These are phyloP conservation scores for Pseudogymnoascus verrucosus DNA, from an alignment of 2,329 filamentous ascomycete species.

Conservation along the genomic window DNA sequence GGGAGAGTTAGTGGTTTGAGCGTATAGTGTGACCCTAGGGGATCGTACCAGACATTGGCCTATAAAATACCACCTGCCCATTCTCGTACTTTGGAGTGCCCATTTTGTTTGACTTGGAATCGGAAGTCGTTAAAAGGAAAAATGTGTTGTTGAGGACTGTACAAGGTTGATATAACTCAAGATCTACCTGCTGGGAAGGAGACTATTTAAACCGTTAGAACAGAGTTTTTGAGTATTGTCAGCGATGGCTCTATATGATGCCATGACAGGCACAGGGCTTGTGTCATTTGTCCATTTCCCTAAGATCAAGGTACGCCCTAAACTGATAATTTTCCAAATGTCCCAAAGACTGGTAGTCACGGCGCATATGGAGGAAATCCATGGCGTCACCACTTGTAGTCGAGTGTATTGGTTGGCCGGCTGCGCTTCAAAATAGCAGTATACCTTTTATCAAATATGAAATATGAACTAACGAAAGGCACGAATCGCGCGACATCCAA, in stretches of 20 bases:
- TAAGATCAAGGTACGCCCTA: neutral
- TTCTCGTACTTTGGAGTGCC: neutral
- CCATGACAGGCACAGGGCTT: neutral
- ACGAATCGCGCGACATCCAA: neutral
- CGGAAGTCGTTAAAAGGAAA: neutral
- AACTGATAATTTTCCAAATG: neutral
- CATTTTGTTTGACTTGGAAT: neutral
- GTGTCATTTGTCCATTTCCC: neutral
- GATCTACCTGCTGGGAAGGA: neutral
- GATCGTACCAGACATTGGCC: neutral
- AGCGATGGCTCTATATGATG: neutral
- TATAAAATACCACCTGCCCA: neutral
- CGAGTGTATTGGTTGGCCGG: neutral
- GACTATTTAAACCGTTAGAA: neutral
- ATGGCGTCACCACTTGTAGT: neutral
- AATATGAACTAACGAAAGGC: neutral
- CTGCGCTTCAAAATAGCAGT: neutral
- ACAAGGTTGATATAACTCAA: neutral
- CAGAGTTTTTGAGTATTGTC: neutral
- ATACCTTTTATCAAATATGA: neutral
- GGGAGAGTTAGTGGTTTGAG: neutral
- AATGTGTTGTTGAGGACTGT: neutral
- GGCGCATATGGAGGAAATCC: neutral
- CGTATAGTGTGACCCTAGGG: neutral
- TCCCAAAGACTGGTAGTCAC: neutral